These are phyloP conservation scores for Lactarius tabidus DNA, from an alignment of 768 basidiomycete genomes.

Conservation along the genomic window DNA sequence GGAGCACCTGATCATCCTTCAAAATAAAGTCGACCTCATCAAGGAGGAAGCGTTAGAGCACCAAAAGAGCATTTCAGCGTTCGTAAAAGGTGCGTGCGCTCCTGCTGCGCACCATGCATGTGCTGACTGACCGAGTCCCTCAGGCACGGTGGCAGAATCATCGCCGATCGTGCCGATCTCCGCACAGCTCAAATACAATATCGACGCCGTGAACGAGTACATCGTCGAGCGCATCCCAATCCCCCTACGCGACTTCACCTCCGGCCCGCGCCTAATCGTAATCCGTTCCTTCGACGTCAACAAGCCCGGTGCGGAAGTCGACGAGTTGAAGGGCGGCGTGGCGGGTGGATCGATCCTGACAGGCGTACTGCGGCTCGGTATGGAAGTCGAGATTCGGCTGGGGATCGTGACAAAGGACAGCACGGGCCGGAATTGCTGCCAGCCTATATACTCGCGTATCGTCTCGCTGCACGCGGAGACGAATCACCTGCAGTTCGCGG, in stretches of 20 bases:
- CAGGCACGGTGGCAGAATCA: constrained; percentile 93
- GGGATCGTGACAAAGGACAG: constrained; percentile 96
- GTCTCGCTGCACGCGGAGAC: constrained; percentile 93
- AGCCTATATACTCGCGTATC: constrained; percentile 89
- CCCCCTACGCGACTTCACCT: constrained; percentile 87
- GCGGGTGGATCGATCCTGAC: constrained; percentile 97
- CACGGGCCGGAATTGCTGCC: constrained; percentile 84
- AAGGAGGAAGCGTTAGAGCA: constrained; percentile 95
- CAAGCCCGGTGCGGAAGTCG: constrained; percentile 95
- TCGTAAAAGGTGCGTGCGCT: constrained; percentile 70
- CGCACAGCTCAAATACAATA: constrained; percentile 98
- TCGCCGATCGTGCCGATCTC: constrained; percentile 99
- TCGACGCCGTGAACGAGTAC: constrained; percentile 98
- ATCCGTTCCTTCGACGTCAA: constrained; percentile 99
- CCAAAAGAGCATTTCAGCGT: constrained; percentile 93
- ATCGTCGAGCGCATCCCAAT: constrained; percentile 96
- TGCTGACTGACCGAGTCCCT: not conserved
- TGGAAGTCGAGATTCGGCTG: constrained; percentile 95
- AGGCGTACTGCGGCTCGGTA: constrained; percentile 84
- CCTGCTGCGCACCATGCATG: not conserved
- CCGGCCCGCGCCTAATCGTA: constrained; percentile 91
- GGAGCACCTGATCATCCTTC: constrained; percentile 94
- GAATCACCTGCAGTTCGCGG: constrained; percentile 91
- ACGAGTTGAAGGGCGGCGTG: constrained; percentile 96
- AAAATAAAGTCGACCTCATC: constrained; percentile 98